Evolutionary conservation across 2,329 filamentous ascomycete genomes (phyloP).

Genomic region (Didymella lethalis): DNA sequence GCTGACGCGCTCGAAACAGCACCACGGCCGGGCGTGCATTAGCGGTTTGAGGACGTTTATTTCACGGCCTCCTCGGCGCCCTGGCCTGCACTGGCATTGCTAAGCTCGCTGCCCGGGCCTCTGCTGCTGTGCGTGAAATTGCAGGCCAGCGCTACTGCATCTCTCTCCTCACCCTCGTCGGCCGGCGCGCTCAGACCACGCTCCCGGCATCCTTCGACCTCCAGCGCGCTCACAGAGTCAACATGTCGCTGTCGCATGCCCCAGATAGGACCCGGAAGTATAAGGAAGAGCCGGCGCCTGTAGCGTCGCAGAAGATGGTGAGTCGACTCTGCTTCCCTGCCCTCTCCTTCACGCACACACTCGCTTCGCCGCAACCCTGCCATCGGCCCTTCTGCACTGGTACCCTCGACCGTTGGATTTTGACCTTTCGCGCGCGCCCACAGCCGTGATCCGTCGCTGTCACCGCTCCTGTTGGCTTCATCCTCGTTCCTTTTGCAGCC

Average conservation of each 20-base stretch:
- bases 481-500: constrained; percentile 50
- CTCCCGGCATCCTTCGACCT: constrained; percentile 45
- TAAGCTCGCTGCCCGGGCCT: constrained; percentile 13
- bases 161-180: constrained; percentile 40
- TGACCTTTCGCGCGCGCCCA: constrained; percentile 31
- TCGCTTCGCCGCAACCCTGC: constrained; percentile 33
- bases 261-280: constrained; percentile 54
- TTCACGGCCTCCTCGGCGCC: constrained; percentile 46
- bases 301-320: constrained; percentile 54
- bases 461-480: constrained; percentile 40
- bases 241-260: constrained; percentile 51
- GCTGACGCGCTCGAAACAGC: constrained; percentile 38
- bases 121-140: constrained; percentile 43
- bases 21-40: constrained; percentile 43
- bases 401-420: constrained; percentile 45
- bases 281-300: constrained; percentile 56
- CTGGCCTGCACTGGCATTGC: constrained; percentile 12
- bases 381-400: constrained; percentile 23
- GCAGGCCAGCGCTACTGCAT: constrained; percentile 51
- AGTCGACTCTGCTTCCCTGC: constrained; percentile 52
- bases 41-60: constrained; percentile 50
- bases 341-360: constrained; percentile 31
- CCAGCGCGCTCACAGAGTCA: constrained; percentile 51
- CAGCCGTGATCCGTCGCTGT: constrained; percentile 35
- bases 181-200: constrained; percentile 43